phyloP scores from a whole-genome alignment of 306 rosid species.

The Medicago ruthenica region DNA sequence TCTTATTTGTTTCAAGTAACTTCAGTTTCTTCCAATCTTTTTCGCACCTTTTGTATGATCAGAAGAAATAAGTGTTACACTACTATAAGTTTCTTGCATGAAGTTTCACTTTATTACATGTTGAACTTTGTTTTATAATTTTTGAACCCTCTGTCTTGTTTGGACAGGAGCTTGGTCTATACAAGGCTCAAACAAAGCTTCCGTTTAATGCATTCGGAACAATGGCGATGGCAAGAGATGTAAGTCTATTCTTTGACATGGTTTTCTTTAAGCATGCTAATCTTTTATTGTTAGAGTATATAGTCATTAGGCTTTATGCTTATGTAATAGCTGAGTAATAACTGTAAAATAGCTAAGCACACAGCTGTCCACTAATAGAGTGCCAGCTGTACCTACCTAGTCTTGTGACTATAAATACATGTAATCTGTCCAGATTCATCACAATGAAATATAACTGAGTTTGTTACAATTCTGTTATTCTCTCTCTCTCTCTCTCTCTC shows the following conservation, averaged over 20 bases:
- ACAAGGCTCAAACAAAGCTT: slow-evolving; percentile 97
- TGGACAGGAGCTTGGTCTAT: slow-evolving; percentile 91
- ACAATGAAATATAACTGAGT: too few relatives aligned
- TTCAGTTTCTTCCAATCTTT: not conserved
- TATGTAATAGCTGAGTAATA: too few relatives aligned
- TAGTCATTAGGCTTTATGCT: too few relatives aligned
- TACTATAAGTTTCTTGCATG: slow-evolving; percentile 11
- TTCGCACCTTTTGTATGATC: not conserved
- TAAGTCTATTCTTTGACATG: slow-evolving; percentile 41
- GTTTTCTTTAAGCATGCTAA: not conserved
- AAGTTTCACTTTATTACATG: slow-evolving; percentile 10
- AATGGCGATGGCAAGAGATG: slow-evolving; percentile 99
- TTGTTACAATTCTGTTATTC: too few relatives aligned
- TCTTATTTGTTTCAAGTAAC: not conserved
- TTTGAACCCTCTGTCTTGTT: slow-evolving; percentile 26
- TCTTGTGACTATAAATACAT: too few relatives aligned
- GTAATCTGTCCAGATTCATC: too few relatives aligned
- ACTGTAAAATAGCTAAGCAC: too few relatives aligned
- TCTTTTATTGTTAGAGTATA: too few relatives aligned
- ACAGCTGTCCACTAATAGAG: too few relatives aligned
- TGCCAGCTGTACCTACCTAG: too few relatives aligned
- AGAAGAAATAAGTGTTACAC: slow-evolving; percentile 9
- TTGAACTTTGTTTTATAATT: slow-evolving; percentile 19
- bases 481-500: too few relatives aligned
- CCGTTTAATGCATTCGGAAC: slow-evolving; percentile 99